These are phyloP conservation scores for Alternaria novae-zelandiae DNA, from an alignment of 2,329 filamentous ascomycete genomes.

Conservation along the genomic window DNA sequence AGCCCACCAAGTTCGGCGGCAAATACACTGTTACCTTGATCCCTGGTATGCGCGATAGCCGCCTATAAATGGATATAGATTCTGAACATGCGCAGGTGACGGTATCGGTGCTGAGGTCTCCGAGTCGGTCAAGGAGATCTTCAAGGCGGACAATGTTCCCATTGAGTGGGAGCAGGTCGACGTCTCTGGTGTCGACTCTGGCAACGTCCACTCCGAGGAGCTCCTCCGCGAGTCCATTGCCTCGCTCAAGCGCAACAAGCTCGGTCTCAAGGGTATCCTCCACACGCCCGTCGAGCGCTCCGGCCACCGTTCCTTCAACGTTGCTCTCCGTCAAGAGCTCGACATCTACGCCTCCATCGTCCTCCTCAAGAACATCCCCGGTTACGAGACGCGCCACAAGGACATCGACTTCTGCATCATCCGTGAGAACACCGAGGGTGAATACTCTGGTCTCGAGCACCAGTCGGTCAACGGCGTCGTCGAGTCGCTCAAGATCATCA, in stretches of 20 bases:
- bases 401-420: slow-evolving; percentile 99
- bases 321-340: slow-evolving; percentile 97
- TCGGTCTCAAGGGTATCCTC: slow-evolving; percentile 97
- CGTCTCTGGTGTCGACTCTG: slow-evolving; percentile 86
- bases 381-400: slow-evolving; percentile 96
- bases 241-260: slow-evolving; percentile 97
- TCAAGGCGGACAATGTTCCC: slow-evolving; percentile 99
- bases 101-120: slow-evolving; percentile 98
- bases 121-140: slow-evolving; percentile 97
- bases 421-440: slow-evolving; percentile 99
- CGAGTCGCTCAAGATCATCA: slow-evolving; percentile 99
- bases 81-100: slow-evolving; percentile 64
- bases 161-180: slow-evolving; percentile 99
- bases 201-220: slow-evolving; percentile 87
- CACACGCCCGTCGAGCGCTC: slow-evolving; percentile 97
- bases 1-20: slow-evolving; percentile 97
- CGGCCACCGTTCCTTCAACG: slow-evolving; percentile 99
- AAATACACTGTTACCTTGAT: slow-evolving; percentile 99
- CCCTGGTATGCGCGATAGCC: slow-evolving; percentile 68
- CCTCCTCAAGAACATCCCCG: slow-evolving; percentile 99
- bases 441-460: slow-evolving; percentile 99
- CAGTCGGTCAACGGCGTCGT: slow-evolving; percentile 96
- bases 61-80: slow-evolving; percentile 14
- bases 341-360: slow-evolving; percentile 99
- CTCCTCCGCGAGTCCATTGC: slow-evolving; percentile 95